phyloP scores from a whole-genome alignment of 208 protist genomes.

The Leishmania amazonensis region DNA sequence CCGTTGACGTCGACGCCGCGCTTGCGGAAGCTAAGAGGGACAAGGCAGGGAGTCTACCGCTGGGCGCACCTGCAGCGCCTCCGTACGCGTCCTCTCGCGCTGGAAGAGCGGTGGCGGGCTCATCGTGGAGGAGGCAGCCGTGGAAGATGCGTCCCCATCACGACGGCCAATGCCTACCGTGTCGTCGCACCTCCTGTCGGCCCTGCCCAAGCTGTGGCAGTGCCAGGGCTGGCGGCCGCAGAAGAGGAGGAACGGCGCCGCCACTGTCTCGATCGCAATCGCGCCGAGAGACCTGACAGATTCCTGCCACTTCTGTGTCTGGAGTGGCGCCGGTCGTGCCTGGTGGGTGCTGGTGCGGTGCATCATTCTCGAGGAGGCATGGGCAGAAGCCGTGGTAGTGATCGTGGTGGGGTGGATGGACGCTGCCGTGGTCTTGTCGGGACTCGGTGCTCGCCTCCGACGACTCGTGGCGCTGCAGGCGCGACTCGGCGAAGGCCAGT shows the following conservation, averaged over 20 bases:
- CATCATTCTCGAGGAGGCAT: not conserved
- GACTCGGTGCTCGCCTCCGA: not conserved
- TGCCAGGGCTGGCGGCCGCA: not conserved
- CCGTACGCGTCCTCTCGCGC: not conserved
- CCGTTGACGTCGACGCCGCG: not conserved
- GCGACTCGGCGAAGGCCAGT: not conserved
- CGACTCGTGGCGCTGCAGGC: not conserved
- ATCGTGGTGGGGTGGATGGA: too few species aligned
- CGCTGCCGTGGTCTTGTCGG: not conserved
- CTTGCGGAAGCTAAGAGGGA: not conserved
- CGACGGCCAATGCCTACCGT: not conserved
- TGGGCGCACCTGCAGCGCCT: not conserved
- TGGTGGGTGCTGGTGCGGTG: not conserved
- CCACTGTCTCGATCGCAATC: constrained; percentile 16
- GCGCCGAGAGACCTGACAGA: not conserved
- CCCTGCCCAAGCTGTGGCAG: not conserved
- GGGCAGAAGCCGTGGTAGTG: not conserved
- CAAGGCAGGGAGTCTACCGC: not conserved
- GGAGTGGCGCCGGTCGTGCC: not conserved
- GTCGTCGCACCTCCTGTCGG: not conserved
- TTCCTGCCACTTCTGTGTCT: constrained; percentile 16
- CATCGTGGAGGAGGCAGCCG: not conserved
- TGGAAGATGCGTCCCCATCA: not conserved
- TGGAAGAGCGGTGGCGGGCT: not conserved
- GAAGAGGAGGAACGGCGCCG: constrained; percentile 24